These are phyloP conservation scores for Oryza brachyantha DNA, from an alignment of 176 grass and related monocot species.

Conservation along the genomic window DNA sequence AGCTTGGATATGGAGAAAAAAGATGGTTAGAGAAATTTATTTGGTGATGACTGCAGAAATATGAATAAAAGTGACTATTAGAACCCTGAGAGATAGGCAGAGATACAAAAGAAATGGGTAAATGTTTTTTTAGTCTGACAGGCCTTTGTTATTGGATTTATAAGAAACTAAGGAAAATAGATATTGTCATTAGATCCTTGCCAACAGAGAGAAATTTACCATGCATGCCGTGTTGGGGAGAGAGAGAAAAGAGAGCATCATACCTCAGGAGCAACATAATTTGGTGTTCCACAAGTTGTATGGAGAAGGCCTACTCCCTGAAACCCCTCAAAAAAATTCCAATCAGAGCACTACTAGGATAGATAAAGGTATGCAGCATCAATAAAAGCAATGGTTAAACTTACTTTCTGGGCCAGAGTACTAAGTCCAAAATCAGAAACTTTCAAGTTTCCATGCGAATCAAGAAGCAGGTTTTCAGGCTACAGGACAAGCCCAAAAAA, in stretches of 20 bases:
- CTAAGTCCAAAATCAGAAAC: constrained; percentile 97
- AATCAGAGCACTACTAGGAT: constrained; percentile 15
- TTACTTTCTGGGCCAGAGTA: constrained; percentile 77
- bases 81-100: neutral
- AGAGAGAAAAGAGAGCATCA: neutral
- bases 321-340: neutral
- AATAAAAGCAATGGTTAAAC: constrained; percentile 25
- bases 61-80: constrained; percentile 3
- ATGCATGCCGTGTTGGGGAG: neutral
- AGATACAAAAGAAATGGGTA: neutral
- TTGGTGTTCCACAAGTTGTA: constrained; percentile 91
- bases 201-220: neutral
- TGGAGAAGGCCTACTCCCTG: constrained; percentile 81
- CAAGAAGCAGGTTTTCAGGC: constrained; percentile 97
- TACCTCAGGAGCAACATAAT: constrained; percentile 99
- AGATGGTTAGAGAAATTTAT: neutral
- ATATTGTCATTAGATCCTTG: neutral
- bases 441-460: constrained; percentile 77
- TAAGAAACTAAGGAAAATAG: neutral
- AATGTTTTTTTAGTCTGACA: neutral
- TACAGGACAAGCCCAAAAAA: constrained; percentile 39
- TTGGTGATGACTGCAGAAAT: neutral
- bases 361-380: constrained; percentile 9
- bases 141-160: neutral
- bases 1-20: neutral